Evolutionary conservation across 192 early-diverging fungal genomes (phyloP).

Genomic region (Podila minutissima): DNA sequence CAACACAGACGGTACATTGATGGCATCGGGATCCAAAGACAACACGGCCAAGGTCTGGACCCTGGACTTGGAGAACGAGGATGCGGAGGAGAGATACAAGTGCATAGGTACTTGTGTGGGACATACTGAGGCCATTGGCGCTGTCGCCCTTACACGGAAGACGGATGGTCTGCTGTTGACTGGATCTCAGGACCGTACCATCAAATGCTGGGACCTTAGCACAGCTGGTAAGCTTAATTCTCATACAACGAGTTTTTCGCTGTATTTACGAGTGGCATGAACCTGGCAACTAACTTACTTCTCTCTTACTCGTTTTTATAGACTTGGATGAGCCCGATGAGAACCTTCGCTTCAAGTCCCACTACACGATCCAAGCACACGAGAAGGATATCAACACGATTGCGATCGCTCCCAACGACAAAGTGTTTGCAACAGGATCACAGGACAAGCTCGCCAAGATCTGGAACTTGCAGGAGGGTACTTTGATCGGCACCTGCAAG

Average conservation of each 20-base stretch:
- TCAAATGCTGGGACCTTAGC: slow-evolving; percentile 92
- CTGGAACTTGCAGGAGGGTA: slow-evolving; percentile 88
- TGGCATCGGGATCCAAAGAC: slow-evolving; percentile 94
- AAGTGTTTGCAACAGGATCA: slow-evolving; percentile 91
- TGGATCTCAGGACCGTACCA: slow-evolving; percentile 93
- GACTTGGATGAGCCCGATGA: slow-evolving; percentile 51
- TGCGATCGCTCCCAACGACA: slow-evolving; percentile 89
- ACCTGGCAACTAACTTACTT: neutral
- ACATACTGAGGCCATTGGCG: slow-evolving; percentile 93
- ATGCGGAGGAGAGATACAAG: slow-evolving; percentile 63
- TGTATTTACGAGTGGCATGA: neutral
- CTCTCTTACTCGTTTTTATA: neutral
- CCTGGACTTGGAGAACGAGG: slow-evolving; percentile 69
- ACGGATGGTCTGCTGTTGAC: slow-evolving; percentile 78
- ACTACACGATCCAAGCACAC: slow-evolving; percentile 94
- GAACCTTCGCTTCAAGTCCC: slow-evolving; percentile 66
- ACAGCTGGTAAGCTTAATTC: slow-evolving; percentile 49
- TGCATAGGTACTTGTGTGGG: slow-evolving; percentile 82
- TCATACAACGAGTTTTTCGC: neutral
- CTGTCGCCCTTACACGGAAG: slow-evolving; percentile 83
- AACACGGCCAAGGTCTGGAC: slow-evolving; percentile 86
- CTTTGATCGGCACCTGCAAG: slow-evolving; percentile 78
- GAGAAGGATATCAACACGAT: slow-evolving; percentile 98
- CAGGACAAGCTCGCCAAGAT: slow-evolving; percentile 96
- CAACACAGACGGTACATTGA: slow-evolving; percentile 71